phyloP scores from a whole-genome alignment of 78 protist species.

The Acrasis kona region DNA sequence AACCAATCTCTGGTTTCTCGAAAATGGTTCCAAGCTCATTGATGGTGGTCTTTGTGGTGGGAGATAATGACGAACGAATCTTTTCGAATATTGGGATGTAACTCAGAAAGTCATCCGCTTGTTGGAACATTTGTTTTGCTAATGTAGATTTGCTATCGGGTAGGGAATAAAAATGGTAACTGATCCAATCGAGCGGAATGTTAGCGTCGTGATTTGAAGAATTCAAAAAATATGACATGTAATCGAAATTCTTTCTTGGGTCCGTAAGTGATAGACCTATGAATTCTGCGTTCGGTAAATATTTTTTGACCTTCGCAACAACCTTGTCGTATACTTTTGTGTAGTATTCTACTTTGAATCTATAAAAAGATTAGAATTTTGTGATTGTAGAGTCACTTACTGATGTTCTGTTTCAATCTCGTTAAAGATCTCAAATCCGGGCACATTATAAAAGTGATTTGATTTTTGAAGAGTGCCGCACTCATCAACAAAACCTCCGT shows the following conservation, averaged over 20 bases:
- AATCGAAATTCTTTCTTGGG: neutral
- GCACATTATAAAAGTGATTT: neutral
- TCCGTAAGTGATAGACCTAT: neutral
- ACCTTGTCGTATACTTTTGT: neutral
- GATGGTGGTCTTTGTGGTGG: neutral
- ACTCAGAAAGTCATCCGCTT: neutral
- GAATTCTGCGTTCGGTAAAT: neutral
- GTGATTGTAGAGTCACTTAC: too few relatives aligned
- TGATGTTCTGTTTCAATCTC: neutral
- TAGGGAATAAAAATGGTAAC: neutral
- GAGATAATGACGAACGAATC: neutral
- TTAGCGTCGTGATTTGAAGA: neutral
- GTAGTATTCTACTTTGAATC: neutral
- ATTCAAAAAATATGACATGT: neutral
- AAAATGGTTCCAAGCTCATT: slow-evolving; percentile 1
- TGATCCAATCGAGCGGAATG: slow-evolving; percentile 10
- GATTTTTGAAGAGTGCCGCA: neutral
- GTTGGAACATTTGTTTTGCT: neutral
- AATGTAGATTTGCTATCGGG: too few relatives aligned
- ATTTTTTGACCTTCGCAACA: neutral
- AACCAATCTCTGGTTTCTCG: neutral
- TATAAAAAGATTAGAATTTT: too few relatives aligned
- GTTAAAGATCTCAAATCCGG: neutral
- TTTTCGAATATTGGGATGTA: neutral
- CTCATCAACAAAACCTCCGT: neutral